Percentiles rank a stretch among this genome's conserved stretches.
Conservation (phyloP, 1,139 yeast species). For the Yamadazyma conglobata region DNA sequence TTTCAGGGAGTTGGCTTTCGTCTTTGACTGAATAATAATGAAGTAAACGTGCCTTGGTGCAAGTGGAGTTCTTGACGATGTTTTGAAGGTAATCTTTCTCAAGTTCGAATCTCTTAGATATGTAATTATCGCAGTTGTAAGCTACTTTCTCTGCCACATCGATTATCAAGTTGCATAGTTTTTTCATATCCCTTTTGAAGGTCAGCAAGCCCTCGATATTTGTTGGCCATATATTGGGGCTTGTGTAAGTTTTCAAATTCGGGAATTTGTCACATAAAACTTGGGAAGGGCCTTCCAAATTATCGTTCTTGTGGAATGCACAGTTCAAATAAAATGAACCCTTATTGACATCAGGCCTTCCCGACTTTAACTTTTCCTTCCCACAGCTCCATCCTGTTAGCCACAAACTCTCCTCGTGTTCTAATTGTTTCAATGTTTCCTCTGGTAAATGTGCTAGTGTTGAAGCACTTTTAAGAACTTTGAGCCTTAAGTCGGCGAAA, state of each 20-base stretch:
- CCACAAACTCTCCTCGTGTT: slow-evolving; percentile 48
- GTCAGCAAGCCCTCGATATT: slow-evolving; percentile 17
- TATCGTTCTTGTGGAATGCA: slow-evolving; percentile 46
- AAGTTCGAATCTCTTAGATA: slow-evolving; percentile 28
- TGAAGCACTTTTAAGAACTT: slow-evolving; percentile 46
- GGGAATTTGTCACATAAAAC: slow-evolving; percentile 29
- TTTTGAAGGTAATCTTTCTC: slow-evolving; percentile 37
- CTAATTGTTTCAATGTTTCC: slow-evolving; percentile 33
- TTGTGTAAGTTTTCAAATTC: slow-evolving; percentile 43
- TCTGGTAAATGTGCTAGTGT: slow-evolving; percentile 42
- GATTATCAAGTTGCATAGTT: slow-evolving; percentile 44
- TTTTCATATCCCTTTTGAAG: slow-evolving; percentile 37
- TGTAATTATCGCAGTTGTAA: slow-evolving; percentile 48
- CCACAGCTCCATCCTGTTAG: slow-evolving; percentile 69
- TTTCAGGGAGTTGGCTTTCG: slow-evolving; percentile 7
- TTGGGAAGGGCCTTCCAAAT: slow-evolving; percentile 44
- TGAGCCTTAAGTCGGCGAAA: slow-evolving; percentile 36
- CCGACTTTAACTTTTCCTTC: slow-evolving; percentile 44
- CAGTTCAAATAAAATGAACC: slow-evolving; percentile 64
- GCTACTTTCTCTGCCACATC: slow-evolving; percentile 53
- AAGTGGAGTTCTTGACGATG: slow-evolving; percentile 48
- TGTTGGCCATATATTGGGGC: slow-evolving; percentile 55
- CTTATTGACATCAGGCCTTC: slow-evolving; percentile 48
- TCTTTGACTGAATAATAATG: slow-evolving; percentile 45
- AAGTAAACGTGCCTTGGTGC: slow-evolving; percentile 57